phyloP scores from a whole-genome alignment of 768 basidiomycete genomes.

The Megacollybia marginata region DNA sequence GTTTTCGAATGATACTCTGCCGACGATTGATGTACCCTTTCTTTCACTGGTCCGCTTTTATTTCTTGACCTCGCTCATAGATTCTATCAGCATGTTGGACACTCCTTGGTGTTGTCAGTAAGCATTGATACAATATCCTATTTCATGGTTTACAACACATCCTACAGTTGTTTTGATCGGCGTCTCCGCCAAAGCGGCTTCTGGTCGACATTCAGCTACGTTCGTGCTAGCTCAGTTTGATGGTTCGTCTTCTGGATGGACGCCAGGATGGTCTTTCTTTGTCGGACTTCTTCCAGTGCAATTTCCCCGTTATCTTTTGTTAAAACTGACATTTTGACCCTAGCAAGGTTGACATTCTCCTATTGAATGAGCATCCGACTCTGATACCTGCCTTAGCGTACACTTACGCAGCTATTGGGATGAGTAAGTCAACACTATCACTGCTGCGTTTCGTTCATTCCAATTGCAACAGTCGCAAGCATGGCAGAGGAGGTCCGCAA shows the following conservation, averaged over 20 bases:
- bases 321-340: constrained; percentile 16
- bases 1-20: constrained; percentile 36
- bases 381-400: constrained; percentile 32
- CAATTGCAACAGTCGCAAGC: constrained; percentile 40
- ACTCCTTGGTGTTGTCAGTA: constrained; percentile 46
- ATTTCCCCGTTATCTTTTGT: not conserved
- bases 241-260: constrained; percentile 59
- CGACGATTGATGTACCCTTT: not conserved
- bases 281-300: constrained; percentile 54
- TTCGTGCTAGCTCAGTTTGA: constrained; percentile 57
- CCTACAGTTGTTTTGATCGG: constrained; percentile 46
- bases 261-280: constrained; percentile 62
- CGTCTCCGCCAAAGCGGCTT: constrained; percentile 49
- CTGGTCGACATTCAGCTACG: constrained; percentile 43
- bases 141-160: constrained; percentile 6
- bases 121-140: not conserved
- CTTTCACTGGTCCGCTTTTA: not conserved
- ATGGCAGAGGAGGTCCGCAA: constrained; percentile 65
- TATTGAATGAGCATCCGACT: not conserved
- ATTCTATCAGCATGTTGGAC: constrained; percentile 59
- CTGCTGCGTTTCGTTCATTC: not conserved
- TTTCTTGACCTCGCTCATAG: constrained; percentile 19
- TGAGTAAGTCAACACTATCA: constrained; percentile 33
- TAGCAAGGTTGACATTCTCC: constrained; percentile 14
- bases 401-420: constrained; percentile 52